Percentiles rank a stretch among this genome's conserved stretches.
phyloP scores from a whole-genome alignment of 495 filamentous ascomycete genomes.

The Wilcoxina mikolae region DNA sequence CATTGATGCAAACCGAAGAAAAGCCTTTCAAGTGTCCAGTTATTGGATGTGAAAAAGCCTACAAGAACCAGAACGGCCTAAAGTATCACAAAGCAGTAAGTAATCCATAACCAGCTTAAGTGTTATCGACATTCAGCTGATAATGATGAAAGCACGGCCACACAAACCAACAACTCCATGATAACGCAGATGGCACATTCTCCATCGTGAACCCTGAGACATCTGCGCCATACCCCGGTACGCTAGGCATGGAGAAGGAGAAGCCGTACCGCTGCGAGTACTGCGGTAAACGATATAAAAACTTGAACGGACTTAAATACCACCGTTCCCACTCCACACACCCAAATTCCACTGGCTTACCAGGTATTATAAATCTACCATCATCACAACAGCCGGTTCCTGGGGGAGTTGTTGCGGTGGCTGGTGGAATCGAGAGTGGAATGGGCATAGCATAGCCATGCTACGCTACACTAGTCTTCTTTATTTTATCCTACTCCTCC shows the following conservation, averaged over 20 bases:
- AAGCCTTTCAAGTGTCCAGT: slow-evolving; percentile 97
- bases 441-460: slow-evolving; percentile 8
- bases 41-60: slow-evolving; percentile 97
- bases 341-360: background rate
- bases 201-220: slow-evolving; percentile 97
- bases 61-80: slow-evolving; percentile 98
- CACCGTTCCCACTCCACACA: slow-evolving; percentile 27
- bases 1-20: slow-evolving; percentile 49
- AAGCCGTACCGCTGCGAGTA: slow-evolving; percentile 95
- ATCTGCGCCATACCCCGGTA: slow-evolving; percentile 82
- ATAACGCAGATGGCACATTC: slow-evolving; percentile 91
- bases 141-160: slow-evolving; percentile 69
- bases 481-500: background rate
- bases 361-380: background rate
- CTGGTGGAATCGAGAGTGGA: slow-evolving; percentile 14
- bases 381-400: slow-evolving; percentile 13
- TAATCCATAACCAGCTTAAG: slow-evolving; percentile 11
- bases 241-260: slow-evolving; percentile 97
- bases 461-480: background rate
- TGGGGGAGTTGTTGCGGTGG: slow-evolving; percentile 26
- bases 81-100: slow-evolving; percentile 68
- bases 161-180: slow-evolving; percentile 85
- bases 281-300: slow-evolving; percentile 98
- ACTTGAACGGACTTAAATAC: slow-evolving; percentile 90
- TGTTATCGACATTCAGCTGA: background rate